Percentiles rank a stretch among this genome's conserved stretches.
These are phyloP conservation scores for Lolium multiflorum DNA, from an alignment of 176 grass and related monocot species.

Conservation along the genomic window DNA sequence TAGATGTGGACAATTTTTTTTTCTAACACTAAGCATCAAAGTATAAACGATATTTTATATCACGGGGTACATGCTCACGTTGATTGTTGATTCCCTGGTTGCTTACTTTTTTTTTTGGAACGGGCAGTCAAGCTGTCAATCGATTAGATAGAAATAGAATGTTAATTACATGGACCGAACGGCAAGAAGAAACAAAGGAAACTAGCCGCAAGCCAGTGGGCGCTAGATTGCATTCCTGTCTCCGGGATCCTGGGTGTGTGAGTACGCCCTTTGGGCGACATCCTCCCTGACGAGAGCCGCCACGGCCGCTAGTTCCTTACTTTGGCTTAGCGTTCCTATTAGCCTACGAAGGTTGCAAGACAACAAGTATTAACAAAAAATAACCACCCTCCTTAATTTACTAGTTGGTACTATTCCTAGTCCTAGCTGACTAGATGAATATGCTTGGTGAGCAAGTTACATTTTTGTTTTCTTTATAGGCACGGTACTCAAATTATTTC, in stretches of 20 bases:
- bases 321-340: background rate
- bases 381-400: background rate
- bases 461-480: background rate
- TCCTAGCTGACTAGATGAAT: slow-evolving; percentile 13
- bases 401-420: background rate
- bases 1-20: background rate
- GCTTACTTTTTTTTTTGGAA: no score
- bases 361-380: background rate
- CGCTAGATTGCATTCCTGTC: no score
- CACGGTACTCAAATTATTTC: background rate
- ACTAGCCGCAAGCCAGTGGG: no score
- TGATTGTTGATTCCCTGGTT: background rate
- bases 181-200: no score
- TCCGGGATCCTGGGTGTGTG: no score
- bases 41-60: background rate
- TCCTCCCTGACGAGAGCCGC: no score
- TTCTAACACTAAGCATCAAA: background rate
- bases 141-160: background rate
- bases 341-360: slow-evolving; percentile 3
- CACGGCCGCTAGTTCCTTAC: no score
- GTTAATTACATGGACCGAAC: no score
- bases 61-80: background rate
- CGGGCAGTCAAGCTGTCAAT: no score
- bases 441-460: background rate
- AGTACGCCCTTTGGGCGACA: no score